Conservation (phyloP, 176 grass and related monocot species). For the Areca catechu region DNA sequence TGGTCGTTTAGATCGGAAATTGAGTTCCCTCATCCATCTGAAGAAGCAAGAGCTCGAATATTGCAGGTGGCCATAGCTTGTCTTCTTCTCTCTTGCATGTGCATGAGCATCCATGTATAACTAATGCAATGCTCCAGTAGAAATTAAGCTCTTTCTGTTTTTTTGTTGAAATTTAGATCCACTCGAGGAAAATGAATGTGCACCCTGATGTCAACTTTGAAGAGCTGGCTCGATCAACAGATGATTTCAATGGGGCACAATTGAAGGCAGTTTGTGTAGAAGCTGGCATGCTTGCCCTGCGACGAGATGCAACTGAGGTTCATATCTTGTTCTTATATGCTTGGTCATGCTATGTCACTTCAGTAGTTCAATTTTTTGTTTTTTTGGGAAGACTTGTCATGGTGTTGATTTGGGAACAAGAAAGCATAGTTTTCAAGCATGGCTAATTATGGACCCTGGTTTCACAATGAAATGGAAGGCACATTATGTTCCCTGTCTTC, state of each 20-base stretch:
- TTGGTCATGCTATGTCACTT: too few relatives aligned
- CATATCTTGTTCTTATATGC: background rate
- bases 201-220: constrained; percentile 94
- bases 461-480: too few relatives aligned
- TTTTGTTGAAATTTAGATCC: constrained; percentile 42
- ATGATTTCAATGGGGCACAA: constrained; percentile 86
- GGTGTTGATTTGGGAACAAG: too few relatives aligned
- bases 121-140: too few relatives aligned
- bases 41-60: constrained; percentile 83
- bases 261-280: constrained; percentile 93
- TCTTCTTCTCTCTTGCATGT: too few relatives aligned
- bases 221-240: constrained; percentile 75
- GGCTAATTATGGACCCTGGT: too few relatives aligned
- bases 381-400: too few relatives aligned
- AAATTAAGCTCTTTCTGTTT: background rate
- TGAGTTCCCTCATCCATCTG: constrained; percentile 80
- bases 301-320: constrained; percentile 85
- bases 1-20: constrained; percentile 92
- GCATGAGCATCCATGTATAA: too few relatives aligned
- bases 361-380: too few relatives aligned
- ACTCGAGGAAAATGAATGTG: constrained; percentile 92
- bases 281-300: constrained; percentile 88
- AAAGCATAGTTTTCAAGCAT: too few relatives aligned
- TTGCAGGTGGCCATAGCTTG: constrained; percentile 45
- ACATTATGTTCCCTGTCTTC: too few relatives aligned